These are phyloP conservation scores for Cercospora canescens DNA, from an alignment of 2,329 filamentous ascomycete species.

Conservation along the genomic window DNA sequence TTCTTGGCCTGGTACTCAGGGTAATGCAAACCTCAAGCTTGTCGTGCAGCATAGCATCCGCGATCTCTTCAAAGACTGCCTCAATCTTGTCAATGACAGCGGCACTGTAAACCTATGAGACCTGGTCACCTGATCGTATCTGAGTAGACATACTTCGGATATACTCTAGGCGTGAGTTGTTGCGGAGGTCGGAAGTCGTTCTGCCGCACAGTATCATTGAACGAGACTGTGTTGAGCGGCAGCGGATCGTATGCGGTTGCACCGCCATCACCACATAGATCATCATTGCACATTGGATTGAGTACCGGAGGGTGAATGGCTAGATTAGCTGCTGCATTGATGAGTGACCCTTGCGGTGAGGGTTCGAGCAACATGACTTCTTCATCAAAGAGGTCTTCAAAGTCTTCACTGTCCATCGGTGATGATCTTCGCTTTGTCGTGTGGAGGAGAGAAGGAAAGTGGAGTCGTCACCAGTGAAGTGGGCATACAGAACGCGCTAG, in stretches of 20 bases:
- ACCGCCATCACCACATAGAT: not conserved
- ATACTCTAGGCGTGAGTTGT: not conserved
- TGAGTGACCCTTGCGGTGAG: slow-evolving; percentile 29
- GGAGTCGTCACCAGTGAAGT: not conserved
- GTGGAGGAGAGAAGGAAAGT: not conserved
- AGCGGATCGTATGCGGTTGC: not conserved
- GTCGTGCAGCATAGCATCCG: slow-evolving; percentile 50
- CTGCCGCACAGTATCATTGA: slow-evolving; percentile 1
- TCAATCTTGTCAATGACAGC: slow-evolving; percentile 56
- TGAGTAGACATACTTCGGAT: slow-evolving; percentile 13
- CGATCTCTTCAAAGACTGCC: slow-evolving; percentile 53
- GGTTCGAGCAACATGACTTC: slow-evolving; percentile 17
- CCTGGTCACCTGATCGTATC: not conserved
- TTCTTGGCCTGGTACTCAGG: slow-evolving; percentile 40
- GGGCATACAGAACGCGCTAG: slow-evolving; percentile 5
- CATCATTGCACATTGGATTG: not conserved
- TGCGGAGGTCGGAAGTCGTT: slow-evolving; percentile 7
- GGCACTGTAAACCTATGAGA: slow-evolving; percentile 11
- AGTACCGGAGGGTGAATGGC: slow-evolving; percentile 6
- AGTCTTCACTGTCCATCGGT: slow-evolving; percentile 29
- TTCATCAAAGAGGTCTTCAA: slow-evolving; percentile 31
- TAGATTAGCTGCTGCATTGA: slow-evolving; percentile 20
- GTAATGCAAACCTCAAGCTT: slow-evolving; percentile 51
- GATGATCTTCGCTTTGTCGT: slow-evolving; percentile 1
- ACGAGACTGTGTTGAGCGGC: slow-evolving; percentile 6